A percentile compares a stretch with the other conserved stretches of the same genome.
phyloP scores from a whole-genome alignment of 768 basidiomycete genomes.

The Mycena leptocephala region DNA sequence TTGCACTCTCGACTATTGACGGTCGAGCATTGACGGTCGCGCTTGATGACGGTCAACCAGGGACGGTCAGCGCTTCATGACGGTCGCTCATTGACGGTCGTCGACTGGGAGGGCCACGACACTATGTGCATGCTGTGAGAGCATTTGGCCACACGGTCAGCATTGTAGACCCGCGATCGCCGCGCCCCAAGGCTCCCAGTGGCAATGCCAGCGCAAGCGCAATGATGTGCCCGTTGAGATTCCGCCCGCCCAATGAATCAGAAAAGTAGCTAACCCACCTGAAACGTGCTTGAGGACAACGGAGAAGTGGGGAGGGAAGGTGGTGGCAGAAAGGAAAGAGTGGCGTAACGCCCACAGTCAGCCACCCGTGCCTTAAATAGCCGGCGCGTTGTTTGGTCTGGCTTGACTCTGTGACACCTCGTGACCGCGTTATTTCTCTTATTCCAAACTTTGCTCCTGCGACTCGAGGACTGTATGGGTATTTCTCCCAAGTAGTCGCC shows the following conservation, averaged over 20 bases:
- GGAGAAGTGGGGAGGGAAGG: background rate
- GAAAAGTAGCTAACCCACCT: background rate
- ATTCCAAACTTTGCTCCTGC: too few species aligned
- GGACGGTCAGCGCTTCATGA: too few species aligned
- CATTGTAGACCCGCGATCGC: background rate
- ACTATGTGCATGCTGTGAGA: background rate
- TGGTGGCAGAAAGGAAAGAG: background rate
- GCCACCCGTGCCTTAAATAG: background rate
- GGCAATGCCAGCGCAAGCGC: background rate
- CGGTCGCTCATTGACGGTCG: too few species aligned
- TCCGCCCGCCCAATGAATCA: background rate
- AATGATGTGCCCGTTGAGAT: background rate
- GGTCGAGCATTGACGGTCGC: background rate
- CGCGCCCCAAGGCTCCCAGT: background rate
- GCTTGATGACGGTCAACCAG: background rate
- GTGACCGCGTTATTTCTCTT: background rate
- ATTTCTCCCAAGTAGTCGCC: too few species aligned
- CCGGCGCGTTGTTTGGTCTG: background rate
- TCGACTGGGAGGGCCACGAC: background rate
- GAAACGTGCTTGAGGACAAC: background rate
- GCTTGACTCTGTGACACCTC: background rate
- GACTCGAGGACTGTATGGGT: too few species aligned
- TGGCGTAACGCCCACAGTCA: background rate
- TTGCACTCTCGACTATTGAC: background rate
- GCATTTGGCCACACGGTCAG: background rate